Base-by-base conservation (phyloP, 805 yeast genomes). In the Teunomyces lycoperdinae region DNA sequence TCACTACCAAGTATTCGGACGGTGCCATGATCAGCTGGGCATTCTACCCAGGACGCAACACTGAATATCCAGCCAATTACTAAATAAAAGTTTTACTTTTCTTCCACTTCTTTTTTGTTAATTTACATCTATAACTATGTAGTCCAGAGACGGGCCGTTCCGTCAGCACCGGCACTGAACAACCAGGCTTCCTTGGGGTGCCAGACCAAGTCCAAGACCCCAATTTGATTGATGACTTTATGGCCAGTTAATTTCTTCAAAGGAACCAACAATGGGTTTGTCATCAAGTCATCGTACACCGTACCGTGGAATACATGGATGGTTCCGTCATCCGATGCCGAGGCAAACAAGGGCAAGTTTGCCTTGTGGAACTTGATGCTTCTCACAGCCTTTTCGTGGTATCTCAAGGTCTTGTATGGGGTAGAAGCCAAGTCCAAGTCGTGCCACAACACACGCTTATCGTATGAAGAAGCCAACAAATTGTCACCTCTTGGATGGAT, bases 131-230 rank as follows among this genome's bases (percentile, higher is more conserved):
- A 41, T 41, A 42, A 30, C 34, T 63, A 73, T n/a, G 96, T 88
- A 26, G 99, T 94, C 99, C 99, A 94, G 61, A 94, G 73, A 62
- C 96, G 83, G 5, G 97, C 98, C 36, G 89, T 83, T 51, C 96
- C 89, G 69, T 94, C 99, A 17, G 98, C 98, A 59, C 98, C 99
- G 9, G 96, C 89, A 63, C 94, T 85, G 67, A 94, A 90, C 62
- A 94, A 76, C 99, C 99, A 94, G 0, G 99, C 97, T 71, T 94
- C 98, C 59, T 85, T 83, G 55, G 98, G 98, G 76, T 94, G 99
- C 99, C 99, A 94, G 43, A 81, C 80, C 43, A 87, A 80, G 62
- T 84, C 86, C 62, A 94, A 76, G 11, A 94, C 96, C 62, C 99
- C 99, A 48, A 94, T 72, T 61, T 87, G 85, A 57, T 81, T 80